Base-by-base conservation (phyloP, 192 early-diverging fungal genomes). In the Backusella australiensis region DNA sequence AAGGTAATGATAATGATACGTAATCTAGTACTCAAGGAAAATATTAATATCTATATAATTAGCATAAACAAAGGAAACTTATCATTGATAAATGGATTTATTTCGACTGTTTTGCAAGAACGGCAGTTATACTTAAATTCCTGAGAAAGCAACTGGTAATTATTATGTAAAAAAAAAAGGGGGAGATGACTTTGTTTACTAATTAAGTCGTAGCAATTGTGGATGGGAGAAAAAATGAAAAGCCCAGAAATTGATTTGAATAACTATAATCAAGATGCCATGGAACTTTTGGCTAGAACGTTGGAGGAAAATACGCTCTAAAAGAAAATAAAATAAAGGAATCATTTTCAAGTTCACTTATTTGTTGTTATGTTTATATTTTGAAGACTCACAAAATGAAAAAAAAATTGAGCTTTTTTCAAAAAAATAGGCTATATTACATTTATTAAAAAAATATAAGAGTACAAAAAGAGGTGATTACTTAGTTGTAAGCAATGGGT, bases 1-100 rank as follows among this genome's bases (percentile, higher is more conserved):
- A 84, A 86, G 79, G 87, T 88, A 84, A 69, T 63, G 69, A 11
- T 5, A 26, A 34, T 19, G 26, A 11, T 17, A 3, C 72, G 26
- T 3, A 69, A 19, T 15, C 19, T 34, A 14, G 38, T 35, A 17
- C 0, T 17, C 14, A 39, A 49, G 29, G 12, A 34, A 63, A 67
- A 36, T 23, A 34, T 21, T 67, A 52, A 29, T 21, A 36, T 7
- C 14, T 36, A 42, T 75, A 39, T 5, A 73, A 26, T 17, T 69
- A 87, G 85, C 82, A 88, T 68, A 82, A 84, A 26, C 81, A 80
- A 49, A 78, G 82, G 34, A 67, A 73, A 11, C 72, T 86, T 3
- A 76, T 82, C 11, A 46, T 89, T 4, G 86, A 89, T 74, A 79
- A 87, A n/a, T 87, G 84, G 84, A 82, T 89, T 19, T 76, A 85